These are phyloP conservation scores for Eruca vesicaria DNA, from an alignment of 441 rosid species.

Conservation along the genomic window DNA sequence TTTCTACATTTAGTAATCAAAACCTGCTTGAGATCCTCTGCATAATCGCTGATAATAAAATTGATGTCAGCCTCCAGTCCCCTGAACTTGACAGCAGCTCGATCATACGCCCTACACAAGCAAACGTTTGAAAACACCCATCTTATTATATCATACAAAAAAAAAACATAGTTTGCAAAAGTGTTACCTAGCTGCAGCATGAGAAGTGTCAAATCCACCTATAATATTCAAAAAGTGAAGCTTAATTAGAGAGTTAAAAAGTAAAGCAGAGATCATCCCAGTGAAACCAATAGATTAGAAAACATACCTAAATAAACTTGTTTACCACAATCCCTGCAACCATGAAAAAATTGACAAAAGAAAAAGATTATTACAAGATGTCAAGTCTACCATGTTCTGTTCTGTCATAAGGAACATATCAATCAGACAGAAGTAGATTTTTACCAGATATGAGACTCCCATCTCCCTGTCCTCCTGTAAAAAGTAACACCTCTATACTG, in stretches of 20 bases:
- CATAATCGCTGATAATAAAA: constrained; percentile 74
- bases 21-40: constrained; percentile 86
- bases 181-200: constrained; percentile 85
- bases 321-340: constrained; percentile 91
- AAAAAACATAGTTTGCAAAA: too few relatives aligned
- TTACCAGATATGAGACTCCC: constrained; percentile 97
- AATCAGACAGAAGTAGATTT: too few relatives aligned
- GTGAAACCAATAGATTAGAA: constrained; percentile 8
- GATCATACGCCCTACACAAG: constrained; percentile 81
- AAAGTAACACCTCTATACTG: constrained; percentile 94
- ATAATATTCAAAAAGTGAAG: constrained; percentile 15
- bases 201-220: constrained; percentile 98
- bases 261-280: constrained; percentile 1
- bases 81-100: constrained; percentile 93
- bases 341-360: background rate
- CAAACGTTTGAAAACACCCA: too few relatives aligned
- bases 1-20: background rate
- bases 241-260: constrained; percentile 8
- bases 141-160: background rate
- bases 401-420: too few relatives aligned
- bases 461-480: constrained; percentile 87
- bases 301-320: constrained; percentile 91
- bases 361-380: constrained; percentile 1
- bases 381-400: too few relatives aligned
- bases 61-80: constrained; percentile 89